Base-by-base conservation (phyloP, 2,329 filamentous ascomycete species). In the Mycosphaerella arachidis region DNA sequence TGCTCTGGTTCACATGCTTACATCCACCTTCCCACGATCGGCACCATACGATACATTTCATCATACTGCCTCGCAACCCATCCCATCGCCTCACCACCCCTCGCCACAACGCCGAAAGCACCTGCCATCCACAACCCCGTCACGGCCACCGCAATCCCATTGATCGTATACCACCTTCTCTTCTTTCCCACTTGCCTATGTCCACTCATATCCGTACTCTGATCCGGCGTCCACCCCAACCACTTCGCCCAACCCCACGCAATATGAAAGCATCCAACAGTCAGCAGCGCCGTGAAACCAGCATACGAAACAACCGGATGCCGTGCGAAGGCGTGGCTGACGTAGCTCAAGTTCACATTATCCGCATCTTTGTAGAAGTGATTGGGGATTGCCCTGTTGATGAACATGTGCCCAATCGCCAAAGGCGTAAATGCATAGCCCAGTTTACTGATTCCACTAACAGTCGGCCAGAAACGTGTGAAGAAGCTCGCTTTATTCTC, bases 201-300 rank as follows among this genome's bases (percentile, higher is more conserved):
- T 72, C 68, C 75, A 72, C 77, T 78, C 71, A 79, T 72, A 68
- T 75, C 72, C 67, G 78, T 77, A 73, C 84, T 68, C 74, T 82
- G 63, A 1, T 81, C 79, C 20, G 88, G 87, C 54, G 86, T 81
- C 51, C 83, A 78, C 0, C 86, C 86, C 61, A 92, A 77, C 89
- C 91, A 97, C 74, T 85, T 88, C n/a, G 91, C 90, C 76, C 86
- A 85, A 2, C 92, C 92, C 85, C 91, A 95, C 7, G 90, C 84
- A 73, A 92, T 86, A 77, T 97, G 92, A 61, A 86, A 90, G 27
- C 84, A 86, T 0, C 86, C 89, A 0, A 87, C 76, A 16, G 78
- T 78, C 6, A 96, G 78, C 53, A 97, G 79, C 1, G 86, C 81
- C 1, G 79, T 70, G 73, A 95, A 96, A 1, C 88, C 87, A 1